Evolutionary conservation across 2,329 filamentous ascomycete species (phyloP), one percentile per base, ranked within the genome.

Genomic region (Diaporthe sp.): DNA sequence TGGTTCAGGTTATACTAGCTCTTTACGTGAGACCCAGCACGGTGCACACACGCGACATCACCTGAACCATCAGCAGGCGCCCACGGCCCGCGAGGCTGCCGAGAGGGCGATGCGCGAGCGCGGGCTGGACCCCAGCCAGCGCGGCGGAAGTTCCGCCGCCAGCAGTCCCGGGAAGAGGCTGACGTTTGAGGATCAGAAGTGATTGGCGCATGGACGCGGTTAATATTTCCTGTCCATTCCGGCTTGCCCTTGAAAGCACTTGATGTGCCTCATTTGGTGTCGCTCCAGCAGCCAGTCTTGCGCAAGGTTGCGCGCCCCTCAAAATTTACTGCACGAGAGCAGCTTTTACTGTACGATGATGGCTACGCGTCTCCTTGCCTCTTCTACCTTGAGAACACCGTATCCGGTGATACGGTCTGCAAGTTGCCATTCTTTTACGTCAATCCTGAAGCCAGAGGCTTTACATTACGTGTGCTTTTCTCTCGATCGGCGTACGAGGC

Each of bases 81-180:
- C 80, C 28, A 77, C 77, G 58, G 68, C 82, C 49, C 85, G 85
- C 49, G 91, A 94, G 78, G 86, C 91, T 22, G 91, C 92, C 8
- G 92, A 94, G 84, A 87, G 90, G 75, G 92, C 93, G 75, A 83
- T 94, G 76, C 88, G 90, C 75, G 90, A 92, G 79, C 87, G 88
- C 39, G 73, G 70, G 2, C 84, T 93, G 75, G 89, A 90, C 73
- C 86, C 86, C 37, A 88, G 86, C 13, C 88, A 90, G 77, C 83
- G 82, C 53, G 82, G 83, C 1, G 85, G 83, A 5, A 79, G 81
- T 12, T 79, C 82, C 13, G 83, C 84, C 1, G 78, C 90, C 74
- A 85, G 86, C 31, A 88, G 83, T 53, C 84, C 88, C 1, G 85
- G 85, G 12, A 84, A 85, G 19, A 89, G 88, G 77, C 91, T 92